These are phyloP conservation scores for Porcisia deanei DNA, from an alignment of 208 protist species.

Conservation along the genomic window DNA sequence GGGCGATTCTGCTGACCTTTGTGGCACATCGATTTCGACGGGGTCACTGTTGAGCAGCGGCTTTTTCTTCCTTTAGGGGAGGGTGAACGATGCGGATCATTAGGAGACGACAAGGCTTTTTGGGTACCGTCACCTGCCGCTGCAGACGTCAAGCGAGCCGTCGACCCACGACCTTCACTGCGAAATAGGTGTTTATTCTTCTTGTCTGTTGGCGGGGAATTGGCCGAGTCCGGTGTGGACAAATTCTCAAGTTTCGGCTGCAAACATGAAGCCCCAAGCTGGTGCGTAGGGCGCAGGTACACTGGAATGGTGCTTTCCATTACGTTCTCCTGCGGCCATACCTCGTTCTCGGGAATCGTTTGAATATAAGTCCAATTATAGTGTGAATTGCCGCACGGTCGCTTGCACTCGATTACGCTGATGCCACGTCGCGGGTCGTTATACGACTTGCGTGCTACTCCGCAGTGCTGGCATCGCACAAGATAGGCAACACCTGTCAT, in stretches of 20 bases:
- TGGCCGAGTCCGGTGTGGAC: neutral
- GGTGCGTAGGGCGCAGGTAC: conserved; percentile 8
- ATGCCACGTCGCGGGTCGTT: conserved; percentile 43
- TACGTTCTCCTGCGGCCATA: conserved; percentile 14
- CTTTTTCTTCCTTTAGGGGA: neutral
- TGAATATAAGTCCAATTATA: conserved; percentile 46
- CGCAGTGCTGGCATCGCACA: conserved; percentile 48
- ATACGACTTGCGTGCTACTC: conserved; percentile 46
- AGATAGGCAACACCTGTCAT: conserved; percentile 33
- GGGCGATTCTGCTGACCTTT: neutral
- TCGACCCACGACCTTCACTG: conserved; percentile 4
- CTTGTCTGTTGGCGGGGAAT: neutral
- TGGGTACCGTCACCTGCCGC: neutral
- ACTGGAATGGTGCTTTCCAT: conserved; percentile 11
- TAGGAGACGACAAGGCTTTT: neutral
- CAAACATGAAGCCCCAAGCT: neutral
- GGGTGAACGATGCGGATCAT: neutral
- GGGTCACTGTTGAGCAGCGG: neutral
- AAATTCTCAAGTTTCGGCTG: neutral
- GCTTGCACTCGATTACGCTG: conserved; percentile 54
- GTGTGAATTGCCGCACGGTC: conserved; percentile 43
- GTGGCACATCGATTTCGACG: neutral
- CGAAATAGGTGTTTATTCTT: neutral
- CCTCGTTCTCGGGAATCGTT: conserved; percentile 18
- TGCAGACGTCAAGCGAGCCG: neutral